These are phyloP conservation scores for Pythium rishiriense DNA, from an alignment of 352 stramenopile genomes.

Conservation along the genomic window DNA sequence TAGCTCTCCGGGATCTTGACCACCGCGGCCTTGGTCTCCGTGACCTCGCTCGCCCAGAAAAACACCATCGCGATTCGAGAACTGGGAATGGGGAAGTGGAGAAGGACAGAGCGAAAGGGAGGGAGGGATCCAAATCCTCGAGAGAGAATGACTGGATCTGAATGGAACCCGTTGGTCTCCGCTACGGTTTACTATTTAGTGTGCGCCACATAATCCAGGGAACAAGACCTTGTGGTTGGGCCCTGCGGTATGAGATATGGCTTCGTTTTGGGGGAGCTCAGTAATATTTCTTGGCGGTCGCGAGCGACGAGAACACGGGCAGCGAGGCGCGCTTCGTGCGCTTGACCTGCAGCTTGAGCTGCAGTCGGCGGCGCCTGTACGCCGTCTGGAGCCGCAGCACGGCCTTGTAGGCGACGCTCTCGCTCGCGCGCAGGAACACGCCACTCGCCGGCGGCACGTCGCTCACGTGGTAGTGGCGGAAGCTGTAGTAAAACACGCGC, in stretches of 20 bases:
- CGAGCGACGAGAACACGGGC: constrained; percentile 48
- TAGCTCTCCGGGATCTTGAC: constrained; percentile 39
- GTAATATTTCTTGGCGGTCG: constrained; percentile 30
- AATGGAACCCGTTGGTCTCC: no score
- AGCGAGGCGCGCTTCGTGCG: constrained; percentile 53
- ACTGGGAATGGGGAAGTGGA: constrained; percentile 8
- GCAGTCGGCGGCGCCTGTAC: constrained; percentile 51
- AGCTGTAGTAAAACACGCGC: constrained; percentile 68
- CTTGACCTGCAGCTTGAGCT: constrained; percentile 45
- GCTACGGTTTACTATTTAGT: background rate
- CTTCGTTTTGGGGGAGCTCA: constrained; percentile 16
- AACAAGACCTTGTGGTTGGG: no score
- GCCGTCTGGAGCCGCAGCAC: constrained; percentile 60
- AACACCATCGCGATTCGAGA: constrained; percentile 25
- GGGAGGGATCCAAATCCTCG: background rate
- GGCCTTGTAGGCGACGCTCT: constrained; percentile 54
- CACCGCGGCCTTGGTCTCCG: constrained; percentile 38
- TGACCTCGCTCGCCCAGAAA: constrained; percentile 43
- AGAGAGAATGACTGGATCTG: constrained; percentile 18
- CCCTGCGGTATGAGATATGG: constrained; percentile 11
- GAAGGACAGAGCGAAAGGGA: background rate
- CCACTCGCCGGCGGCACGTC: constrained; percentile 39
- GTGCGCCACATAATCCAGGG: constrained; percentile 20
- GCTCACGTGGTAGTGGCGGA: constrained; percentile 50
- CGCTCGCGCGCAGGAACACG: constrained; percentile 45